Conservation (phyloP, 2,329 filamentous ascomycete species). For the Lasiodiplodia hormozganensis region DNA sequence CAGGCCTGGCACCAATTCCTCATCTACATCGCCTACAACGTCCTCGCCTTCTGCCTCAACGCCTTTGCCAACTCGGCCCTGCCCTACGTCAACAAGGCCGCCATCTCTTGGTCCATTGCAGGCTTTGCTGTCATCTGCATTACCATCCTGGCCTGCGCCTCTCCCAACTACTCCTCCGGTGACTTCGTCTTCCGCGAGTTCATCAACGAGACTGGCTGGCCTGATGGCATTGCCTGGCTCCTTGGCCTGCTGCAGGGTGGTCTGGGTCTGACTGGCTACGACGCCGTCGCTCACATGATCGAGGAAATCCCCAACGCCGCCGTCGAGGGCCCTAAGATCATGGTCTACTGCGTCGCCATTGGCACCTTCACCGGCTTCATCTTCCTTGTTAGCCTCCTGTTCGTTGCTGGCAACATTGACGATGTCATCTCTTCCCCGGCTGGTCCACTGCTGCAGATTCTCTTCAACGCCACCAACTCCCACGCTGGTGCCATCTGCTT, state of each 20-base stretch:
- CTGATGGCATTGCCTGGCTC: slow-evolving; percentile 67
- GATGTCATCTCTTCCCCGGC: slow-evolving; percentile 62
- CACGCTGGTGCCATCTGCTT: slow-evolving; percentile 68
- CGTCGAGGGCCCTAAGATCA: slow-evolving; percentile 68
- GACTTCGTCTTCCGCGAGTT: slow-evolving; percentile 72
- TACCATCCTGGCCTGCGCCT: slow-evolving; percentile 69
- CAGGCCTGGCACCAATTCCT: slow-evolving; percentile 76
- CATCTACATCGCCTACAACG: slow-evolving; percentile 71
- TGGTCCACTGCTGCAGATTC: slow-evolving; percentile 67
- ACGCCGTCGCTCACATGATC: slow-evolving; percentile 62
- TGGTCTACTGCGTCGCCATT: slow-evolving; percentile 70
- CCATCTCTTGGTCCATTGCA: slow-evolving; percentile 73
- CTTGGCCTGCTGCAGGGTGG: slow-evolving; percentile 61
- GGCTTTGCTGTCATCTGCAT: slow-evolving; percentile 76
- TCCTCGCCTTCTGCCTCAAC: slow-evolving; percentile 69
- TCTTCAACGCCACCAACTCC: slow-evolving; percentile 67
- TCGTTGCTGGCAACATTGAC: slow-evolving; percentile 65
- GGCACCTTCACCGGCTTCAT: slow-evolving; percentile 68
- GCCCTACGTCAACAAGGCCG: slow-evolving; percentile 70
- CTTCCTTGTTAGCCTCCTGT: slow-evolving; percentile 68
- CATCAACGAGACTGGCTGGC: slow-evolving; percentile 73
- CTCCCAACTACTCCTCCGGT: slow-evolving; percentile 69
- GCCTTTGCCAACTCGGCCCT: slow-evolving; percentile 68
- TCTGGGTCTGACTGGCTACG: slow-evolving; percentile 62
- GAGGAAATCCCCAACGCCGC: slow-evolving; percentile 66